Conservation (phyloP, 1,284 basidiomycete genomes). For the Porodaedalea pini region DNA sequence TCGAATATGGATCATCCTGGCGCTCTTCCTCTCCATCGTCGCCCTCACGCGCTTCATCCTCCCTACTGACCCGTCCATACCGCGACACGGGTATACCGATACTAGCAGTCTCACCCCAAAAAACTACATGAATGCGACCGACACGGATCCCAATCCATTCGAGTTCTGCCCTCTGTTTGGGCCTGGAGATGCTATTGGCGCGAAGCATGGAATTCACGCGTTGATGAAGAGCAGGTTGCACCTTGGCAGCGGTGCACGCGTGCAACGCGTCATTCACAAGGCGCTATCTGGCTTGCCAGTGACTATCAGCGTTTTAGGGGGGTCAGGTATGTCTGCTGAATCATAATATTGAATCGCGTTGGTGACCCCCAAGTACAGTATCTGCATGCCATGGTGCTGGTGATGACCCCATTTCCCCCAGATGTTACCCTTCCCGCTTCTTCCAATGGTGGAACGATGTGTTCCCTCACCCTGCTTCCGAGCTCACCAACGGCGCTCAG, state of each 20-base stretch:
- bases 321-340: conserved; percentile 60
- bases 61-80: conserved; percentile 33
- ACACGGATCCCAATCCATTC: conserved; percentile 71
- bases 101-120: conserved; percentile 52
- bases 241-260: conserved; percentile 76
- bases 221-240: conserved; percentile 79
- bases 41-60: conserved; percentile 60
- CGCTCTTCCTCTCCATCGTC: conserved; percentile 55
- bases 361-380: conserved; percentile 45
- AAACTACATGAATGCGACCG: conserved; percentile 63
- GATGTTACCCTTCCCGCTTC: conserved; percentile 86
- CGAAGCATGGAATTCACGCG: conserved; percentile 73
- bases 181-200: conserved; percentile 72
- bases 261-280: conserved; percentile 81
- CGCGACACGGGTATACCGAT: conserved; percentile 40
- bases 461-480: conserved; percentile 91
- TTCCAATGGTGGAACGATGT: conserved; percentile 95
- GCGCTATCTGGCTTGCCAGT: conserved; percentile 84
- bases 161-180: conserved; percentile 87
- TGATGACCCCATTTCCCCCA: conserved; percentile 81
- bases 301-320: conserved; percentile 87
- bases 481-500: conserved; percentile 93
- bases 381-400: conserved; percentile 93
- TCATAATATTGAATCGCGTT: neutral
- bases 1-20: conserved; percentile 69